These are phyloP conservation scores for Paraphoma sp. DNA, from an alignment of 2,329 filamentous ascomycete genomes.

Conservation along the genomic window DNA sequence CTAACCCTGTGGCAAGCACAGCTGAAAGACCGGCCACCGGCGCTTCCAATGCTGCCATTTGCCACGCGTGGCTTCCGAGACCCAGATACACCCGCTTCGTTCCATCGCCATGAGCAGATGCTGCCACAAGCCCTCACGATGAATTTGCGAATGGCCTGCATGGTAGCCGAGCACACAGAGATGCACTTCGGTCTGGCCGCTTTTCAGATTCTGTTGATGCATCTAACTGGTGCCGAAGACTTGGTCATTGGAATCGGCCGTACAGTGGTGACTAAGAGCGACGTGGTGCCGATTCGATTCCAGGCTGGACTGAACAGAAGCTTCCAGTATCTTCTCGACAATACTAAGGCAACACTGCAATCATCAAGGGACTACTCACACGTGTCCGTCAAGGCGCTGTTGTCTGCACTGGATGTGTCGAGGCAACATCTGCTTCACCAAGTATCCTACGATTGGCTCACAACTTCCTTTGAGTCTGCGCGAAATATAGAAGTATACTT, in stretches of 20 bases:
- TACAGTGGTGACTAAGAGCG: neutral
- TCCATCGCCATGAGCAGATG: neutral
- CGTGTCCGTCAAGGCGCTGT: neutral
- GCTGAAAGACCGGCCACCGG: neutral
- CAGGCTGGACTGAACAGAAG: neutral
- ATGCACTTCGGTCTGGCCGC: conserved; percentile 2
- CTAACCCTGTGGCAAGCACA: conserved; percentile 1
- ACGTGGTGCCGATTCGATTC: conserved; percentile 3
- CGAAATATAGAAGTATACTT: neutral
- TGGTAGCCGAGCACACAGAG: neutral
- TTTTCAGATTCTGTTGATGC: conserved; percentile 3
- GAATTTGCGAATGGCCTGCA: neutral
- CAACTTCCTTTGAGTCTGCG: neutral
- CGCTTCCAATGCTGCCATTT: conserved; percentile 5
- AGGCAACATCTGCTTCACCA: conserved; percentile 1
- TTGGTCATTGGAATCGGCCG: conserved; percentile 4
- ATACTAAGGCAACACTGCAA: neutral
- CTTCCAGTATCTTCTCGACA: neutral
- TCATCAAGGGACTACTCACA: neutral
- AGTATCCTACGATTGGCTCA: neutral
- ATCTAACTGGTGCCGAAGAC: conserved; percentile 5
- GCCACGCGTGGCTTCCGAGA: conserved; percentile 2
- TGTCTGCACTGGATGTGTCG: neutral
- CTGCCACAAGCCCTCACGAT: neutral
- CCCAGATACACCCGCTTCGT: conserved; percentile 1